These are phyloP conservation scores for Tolypocladium album DNA, from an alignment of 2,329 filamentous ascomycete species.

Conservation along the genomic window DNA sequence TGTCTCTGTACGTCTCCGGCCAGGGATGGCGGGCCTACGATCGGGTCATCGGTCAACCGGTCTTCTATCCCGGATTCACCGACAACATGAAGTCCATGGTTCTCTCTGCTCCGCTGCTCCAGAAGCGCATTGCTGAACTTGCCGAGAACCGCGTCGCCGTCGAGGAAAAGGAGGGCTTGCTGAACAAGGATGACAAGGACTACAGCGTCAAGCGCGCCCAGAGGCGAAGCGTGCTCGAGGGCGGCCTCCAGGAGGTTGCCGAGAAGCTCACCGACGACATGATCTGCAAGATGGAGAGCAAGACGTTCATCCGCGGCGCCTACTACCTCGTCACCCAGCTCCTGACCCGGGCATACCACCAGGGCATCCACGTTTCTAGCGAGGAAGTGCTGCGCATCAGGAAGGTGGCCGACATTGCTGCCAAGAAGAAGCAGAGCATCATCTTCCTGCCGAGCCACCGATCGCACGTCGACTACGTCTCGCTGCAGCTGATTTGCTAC, in stretches of 20 bases:
- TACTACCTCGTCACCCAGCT: slow-evolving; percentile 87
- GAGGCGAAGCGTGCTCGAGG: slow-evolving; percentile 55
- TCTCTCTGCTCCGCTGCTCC: slow-evolving; percentile 64
- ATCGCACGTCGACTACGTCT: slow-evolving; percentile 94
- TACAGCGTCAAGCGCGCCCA: slow-evolving; percentile 39
- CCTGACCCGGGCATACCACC: slow-evolving; percentile 85
- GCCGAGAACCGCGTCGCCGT: slow-evolving; percentile 63
- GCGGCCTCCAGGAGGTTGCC: slow-evolving; percentile 66
- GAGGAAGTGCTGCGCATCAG: slow-evolving; percentile 81
- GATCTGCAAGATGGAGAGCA: slow-evolving; percentile 99
- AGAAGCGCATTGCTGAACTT: slow-evolving; percentile 62
- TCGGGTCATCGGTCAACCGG: slow-evolving; percentile 76
- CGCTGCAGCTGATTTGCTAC: slow-evolving; percentile 90
- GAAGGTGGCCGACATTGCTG: slow-evolving; percentile 71
- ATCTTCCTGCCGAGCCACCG: slow-evolving; percentile 92
- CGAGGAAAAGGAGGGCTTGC: slow-evolving; percentile 65
- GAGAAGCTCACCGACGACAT: slow-evolving; percentile 85
- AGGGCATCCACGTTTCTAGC: slow-evolving; percentile 92
- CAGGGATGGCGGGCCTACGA: slow-evolving; percentile 95
- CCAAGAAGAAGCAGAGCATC: slow-evolving; percentile 83
- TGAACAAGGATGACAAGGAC: slow-evolving; percentile 45
- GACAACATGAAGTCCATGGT: slow-evolving; percentile 80
- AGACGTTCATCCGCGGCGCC: slow-evolving; percentile 79
- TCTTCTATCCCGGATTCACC: slow-evolving; percentile 86
- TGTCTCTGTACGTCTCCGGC: slow-evolving; percentile 85